phyloP scores from a whole-genome alignment of 306 rosid genomes.

The Fragaria ananassa region DNA sequence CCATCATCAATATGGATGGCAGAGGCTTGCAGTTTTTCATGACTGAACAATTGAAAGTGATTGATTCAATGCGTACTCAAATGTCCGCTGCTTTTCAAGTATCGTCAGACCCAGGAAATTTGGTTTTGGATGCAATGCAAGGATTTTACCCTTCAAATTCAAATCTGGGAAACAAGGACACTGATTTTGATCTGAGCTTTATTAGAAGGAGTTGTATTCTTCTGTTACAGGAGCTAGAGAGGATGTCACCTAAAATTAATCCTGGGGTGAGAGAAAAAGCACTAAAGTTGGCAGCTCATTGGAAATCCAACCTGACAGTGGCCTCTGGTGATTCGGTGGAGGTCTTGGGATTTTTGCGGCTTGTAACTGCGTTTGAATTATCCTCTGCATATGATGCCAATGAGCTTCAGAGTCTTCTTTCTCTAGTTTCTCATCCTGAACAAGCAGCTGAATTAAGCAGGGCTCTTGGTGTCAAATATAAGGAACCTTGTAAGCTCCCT shows the following conservation, averaged over 20 bases:
- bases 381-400: conserved; percentile 27
- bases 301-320: conserved; percentile 34
- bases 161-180: conserved; percentile 10
- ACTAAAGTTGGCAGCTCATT: conserved; percentile 35
- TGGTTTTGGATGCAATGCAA: conserved; percentile 42
- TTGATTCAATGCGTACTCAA: not conserved
- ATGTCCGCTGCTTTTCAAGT: not conserved
- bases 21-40: conserved; percentile 13
- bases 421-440: conserved; percentile 29
- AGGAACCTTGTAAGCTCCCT: conserved; percentile 29
- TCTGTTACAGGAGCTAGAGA: conserved; percentile 38
- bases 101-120: conserved; percentile 32
- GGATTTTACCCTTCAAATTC: conserved; percentile 32
- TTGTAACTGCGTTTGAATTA: conserved; percentile 35
- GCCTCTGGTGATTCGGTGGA: conserved; percentile 25
- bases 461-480: conserved; percentile 23
- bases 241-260: conserved; percentile 23
- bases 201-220: conserved; percentile 37
- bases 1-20: conserved; percentile 17
- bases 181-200: conserved; percentile 21
- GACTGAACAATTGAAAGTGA: not conserved
- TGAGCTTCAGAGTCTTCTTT: conserved; percentile 26
- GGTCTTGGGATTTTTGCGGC: conserved; percentile 43
- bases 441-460: conserved; percentile 26
- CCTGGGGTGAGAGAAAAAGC: conserved; percentile 37